Evolutionary conservation across 1,284 basidiomycete genomes (phyloP), one percentile per base, ranked within the genome.

Genomic region (Tranzscheliella williamsii): DNA sequence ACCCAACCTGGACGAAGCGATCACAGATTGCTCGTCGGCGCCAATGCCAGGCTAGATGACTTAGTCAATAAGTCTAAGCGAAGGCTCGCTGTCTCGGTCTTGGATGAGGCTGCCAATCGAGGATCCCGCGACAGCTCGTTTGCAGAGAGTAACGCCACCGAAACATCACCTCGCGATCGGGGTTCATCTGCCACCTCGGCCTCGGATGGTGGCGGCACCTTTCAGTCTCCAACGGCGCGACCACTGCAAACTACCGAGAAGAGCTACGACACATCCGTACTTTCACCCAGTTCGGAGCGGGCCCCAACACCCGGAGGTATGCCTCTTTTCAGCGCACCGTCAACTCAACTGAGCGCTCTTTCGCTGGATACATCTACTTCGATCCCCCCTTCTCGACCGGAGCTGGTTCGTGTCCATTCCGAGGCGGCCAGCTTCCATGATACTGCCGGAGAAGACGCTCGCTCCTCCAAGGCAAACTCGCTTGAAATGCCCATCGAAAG

Each of bases 1-100:
- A 94, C 91, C 1, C 85, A 86, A 30, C 87, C 90, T 6, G 93
- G 93, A 12, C 83, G 88, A 67, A 91, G 87, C 63, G 94, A 97
- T 76, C 88, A 97, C 75, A 83, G 84, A 21, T 80, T 96, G 26
- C 82, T 98, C 16, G 81, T 87, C 0, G 84, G 84, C 5, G 92
- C 92, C 5, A 83, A 92, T 64, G 86, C 89, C 50, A 88, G 87
- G 69, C 81, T 98, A 53, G 90, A 93, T 61, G 79, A 76, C 34
- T 81, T 98, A 13, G 73, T 95, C 26, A 81, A 81, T 5, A 85
- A 83, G 4, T 81, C 91, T 33, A 72, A 71, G 42, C 55, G 56
- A n/a, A 41, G 65, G 17, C 50, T 67, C 7, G 45, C 47, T 22
- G 49, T 60, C 7, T 66, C 62, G 16, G 56, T 72, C 2, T 47